Conservation (phyloP, 2,329 filamentous ascomycete species). For the Fusarium sp. region DNA sequence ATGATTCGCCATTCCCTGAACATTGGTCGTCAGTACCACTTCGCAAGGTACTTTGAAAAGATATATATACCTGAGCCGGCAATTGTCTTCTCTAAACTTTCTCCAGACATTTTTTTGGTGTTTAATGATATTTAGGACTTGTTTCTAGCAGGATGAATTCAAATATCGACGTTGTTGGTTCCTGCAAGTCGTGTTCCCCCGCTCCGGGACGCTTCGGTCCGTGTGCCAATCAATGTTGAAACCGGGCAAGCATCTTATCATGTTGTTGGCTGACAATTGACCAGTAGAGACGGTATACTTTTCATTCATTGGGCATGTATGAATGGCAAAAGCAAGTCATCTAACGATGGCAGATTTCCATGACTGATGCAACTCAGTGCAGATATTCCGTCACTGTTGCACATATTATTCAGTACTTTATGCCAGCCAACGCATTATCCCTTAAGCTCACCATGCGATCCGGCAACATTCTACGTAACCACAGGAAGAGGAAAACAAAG, state of each 20-base stretch:
- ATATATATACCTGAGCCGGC: background rate
- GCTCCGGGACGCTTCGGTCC: conserved; percentile 20
- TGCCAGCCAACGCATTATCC: background rate
- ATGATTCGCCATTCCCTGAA: conserved; percentile 42
- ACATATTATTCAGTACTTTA: background rate
- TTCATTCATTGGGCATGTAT: background rate
- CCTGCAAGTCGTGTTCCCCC: conserved; percentile 4
- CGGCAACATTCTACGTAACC: background rate
- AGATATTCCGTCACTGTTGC: background rate
- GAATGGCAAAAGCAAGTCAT: background rate
- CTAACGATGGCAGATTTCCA: background rate
- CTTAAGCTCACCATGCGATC: background rate
- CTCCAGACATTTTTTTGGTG: conserved; percentile 2
- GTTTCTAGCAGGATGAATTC: background rate
- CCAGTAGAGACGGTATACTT: background rate
- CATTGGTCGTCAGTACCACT: background rate
- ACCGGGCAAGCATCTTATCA: background rate
- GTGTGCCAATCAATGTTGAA: background rate
- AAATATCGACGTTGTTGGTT: background rate
- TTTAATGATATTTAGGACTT: background rate
- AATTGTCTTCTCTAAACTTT: background rate
- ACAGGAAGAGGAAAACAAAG: background rate
- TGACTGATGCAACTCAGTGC: background rate
- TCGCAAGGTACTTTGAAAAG: background rate
- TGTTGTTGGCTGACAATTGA: background rate